Base-by-base conservation (phyloP, 495 filamentous ascomycete species). In the Talaromyces liani region DNA sequence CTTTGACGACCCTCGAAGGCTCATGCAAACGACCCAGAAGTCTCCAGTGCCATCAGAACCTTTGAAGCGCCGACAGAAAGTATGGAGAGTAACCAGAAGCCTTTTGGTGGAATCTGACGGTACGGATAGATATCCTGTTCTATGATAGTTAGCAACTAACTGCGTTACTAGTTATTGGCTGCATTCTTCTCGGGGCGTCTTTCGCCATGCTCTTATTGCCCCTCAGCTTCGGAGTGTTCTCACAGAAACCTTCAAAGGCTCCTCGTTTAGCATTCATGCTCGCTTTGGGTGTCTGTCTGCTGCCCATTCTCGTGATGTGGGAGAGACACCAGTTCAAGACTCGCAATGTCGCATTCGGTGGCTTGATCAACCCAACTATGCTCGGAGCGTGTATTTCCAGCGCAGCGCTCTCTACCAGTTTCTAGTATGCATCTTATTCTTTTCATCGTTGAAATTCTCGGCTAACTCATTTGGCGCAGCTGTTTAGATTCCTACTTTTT, bases 401-500 rank as follows among this genome's bases (percentile, higher is more conserved):
- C 27, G 74, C 72, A 7, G 75, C 75, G 0, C 74, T 89, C 25
- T 88, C 87, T 64, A 67, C 88, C 66, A 83, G 79, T 16, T 78
- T 73, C 66, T 75, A 72, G 68, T 72, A 66, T 83, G 74, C 81
- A 79, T 67, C 9, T 25, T 7, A 4, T 9, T 14, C 31, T 18
- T 14, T 27, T 22, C 6, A 16, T n/a, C 29, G 16, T 36, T 9
- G 6, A n/a, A 16, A 27, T 27, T 27, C 2, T 27, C 27, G 27
- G 4, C 27, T 14, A 12, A 58, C 36, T 49, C 4, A 53, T 18
- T 16, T 12, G 18, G 4, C 12, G 4, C 9, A 64, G 63, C 56
- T 81, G 79, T 69, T 88, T 84, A 85, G 78, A 84, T 69, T 73
- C 70, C 61, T 87, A 85, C 72, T 90, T 90, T 73, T 76, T 73